Percentiles rank a stretch among this genome's conserved stretches.
Evolutionary conservation across 306 rosid species (phyloP).

Genomic region (Cucurbita maxima): DNA sequence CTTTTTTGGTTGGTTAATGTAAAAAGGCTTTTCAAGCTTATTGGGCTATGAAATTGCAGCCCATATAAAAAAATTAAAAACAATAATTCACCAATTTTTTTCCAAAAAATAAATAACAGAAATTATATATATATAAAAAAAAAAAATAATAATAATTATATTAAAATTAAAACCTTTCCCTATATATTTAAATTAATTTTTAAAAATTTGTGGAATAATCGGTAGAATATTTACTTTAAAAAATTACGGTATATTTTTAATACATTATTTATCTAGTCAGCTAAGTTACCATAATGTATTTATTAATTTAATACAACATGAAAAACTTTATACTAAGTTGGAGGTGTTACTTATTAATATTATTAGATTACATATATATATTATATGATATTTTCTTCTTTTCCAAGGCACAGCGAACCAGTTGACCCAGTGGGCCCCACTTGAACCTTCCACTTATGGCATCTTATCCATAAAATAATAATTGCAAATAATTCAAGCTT

Average conservation of each 20-base stretch:
- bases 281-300: not conserved
- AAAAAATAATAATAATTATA: too few species aligned
- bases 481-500: not conserved
- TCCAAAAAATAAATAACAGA: not conserved
- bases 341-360: not conserved
- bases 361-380: not conserved
- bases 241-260: too few species aligned
- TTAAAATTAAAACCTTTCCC: not conserved
- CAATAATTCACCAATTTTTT: too few species aligned
- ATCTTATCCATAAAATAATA: not conserved
- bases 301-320: not conserved
- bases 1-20: not conserved
- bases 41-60: not conserved
- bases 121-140: too few species aligned
- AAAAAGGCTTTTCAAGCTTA: not conserved
- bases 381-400: not conserved
- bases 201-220: not conserved
- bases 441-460: too few species aligned
- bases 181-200: not conserved
- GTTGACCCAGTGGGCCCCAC: not conserved
- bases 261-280: too few species aligned
- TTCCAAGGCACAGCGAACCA: not conserved
- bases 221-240: too few species aligned
- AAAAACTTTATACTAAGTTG: not conserved
- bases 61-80: not conserved